Base-by-base conservation (phyloP, 306 rosid species). In the Quercus robur region DNA sequence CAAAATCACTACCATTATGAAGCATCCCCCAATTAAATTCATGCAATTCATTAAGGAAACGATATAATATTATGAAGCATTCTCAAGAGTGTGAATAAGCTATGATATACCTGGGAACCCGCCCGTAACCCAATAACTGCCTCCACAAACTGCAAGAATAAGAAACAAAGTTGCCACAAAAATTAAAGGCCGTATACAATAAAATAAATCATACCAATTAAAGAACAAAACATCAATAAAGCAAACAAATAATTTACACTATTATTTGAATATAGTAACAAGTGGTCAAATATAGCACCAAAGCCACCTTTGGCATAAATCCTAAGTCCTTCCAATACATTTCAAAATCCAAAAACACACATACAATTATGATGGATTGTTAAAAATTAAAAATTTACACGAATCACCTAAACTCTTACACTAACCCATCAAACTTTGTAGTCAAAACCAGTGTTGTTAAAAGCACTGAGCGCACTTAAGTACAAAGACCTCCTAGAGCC, bases 71-170 rank as follows among this genome's bases (percentile, higher is more conserved):
- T 41, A 8, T 41, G 0, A 41, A 8, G 33, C 38, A 64, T 14
- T 3, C 18, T 5, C 17, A 64, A 3, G 33, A 61, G 67, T 31
- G 75, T 17, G n/a, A 20, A 83, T 28, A 41, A 20, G 54, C 57
- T 51, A 62, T 26, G 75, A 70, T 76, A 74, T 88, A 93, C 98
- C 98, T 91, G 81, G 12, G 81, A 78, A 56, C 81, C 75, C 33
- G 90, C 97, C 70, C 44, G 86, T 20, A 93, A 78, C 19, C 81
- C 84, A 61, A 91, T 80, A 66, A 84, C 85, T 38, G 90, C 93
- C 86, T 93, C 97, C 51, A 93, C 94, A 80, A 91, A 93, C 98
- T 91, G 85, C 54, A 78, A 79, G 62, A 33, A 63, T 68, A 70
- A 73, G 71, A 52, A 67, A 8, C 52, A 19, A 9, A 25, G 17